Evolutionary conservation across 768 basidiomycete species (phyloP), one percentile per base, ranked within the genome.

Genomic region (Trametes sanguinea): DNA sequence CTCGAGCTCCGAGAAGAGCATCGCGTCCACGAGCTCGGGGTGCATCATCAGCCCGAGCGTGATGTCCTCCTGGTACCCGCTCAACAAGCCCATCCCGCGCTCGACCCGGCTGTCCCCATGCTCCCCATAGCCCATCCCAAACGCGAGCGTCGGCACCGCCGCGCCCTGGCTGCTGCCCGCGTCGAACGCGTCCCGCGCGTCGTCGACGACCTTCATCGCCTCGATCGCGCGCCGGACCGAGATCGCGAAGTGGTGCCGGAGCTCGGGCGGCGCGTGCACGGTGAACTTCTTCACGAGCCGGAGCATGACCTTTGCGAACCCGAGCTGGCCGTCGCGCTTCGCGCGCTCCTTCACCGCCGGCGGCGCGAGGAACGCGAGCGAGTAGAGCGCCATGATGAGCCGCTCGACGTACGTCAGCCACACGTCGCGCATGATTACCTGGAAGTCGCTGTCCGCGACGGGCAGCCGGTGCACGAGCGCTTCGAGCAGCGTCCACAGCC

Each of bases 61-160:
- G 33, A 86, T 70, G 45, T 80, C 78, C 55, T 88, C 89, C 63
- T 87, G 84, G 70, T 88, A 81, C 7, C 87, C 87, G 55, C 86
- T 89, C 35, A 92, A 77, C 56, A 94, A 73, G 2, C 92, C 92
- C 17, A 85, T 87, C 6, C 92, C 92, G 62, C 80, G 85, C 72
- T 94, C 90, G 50, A 81, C 76, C 9, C 78, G 78, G 16, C 73
- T 81, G 66, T 92, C 89, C 7, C 84, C 85, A 45, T 83, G 80
- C 70, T 92, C 92, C 1, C 88, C 85, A 68, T 88, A 92, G 13
- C 90, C 92, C 82, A 94, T 89, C n/a, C 91, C 92, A 71, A 92
- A 94, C 4, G 88, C 80, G 53, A 94, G 79, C 3, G 84, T 82
- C 4, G 90, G 81, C 51, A 78, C 78, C 17, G 76, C 75, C 16